These are phyloP conservation scores for Penicillium malachiteum DNA, from an alignment of 495 filamentous ascomycete species.

Conservation along the genomic window DNA sequence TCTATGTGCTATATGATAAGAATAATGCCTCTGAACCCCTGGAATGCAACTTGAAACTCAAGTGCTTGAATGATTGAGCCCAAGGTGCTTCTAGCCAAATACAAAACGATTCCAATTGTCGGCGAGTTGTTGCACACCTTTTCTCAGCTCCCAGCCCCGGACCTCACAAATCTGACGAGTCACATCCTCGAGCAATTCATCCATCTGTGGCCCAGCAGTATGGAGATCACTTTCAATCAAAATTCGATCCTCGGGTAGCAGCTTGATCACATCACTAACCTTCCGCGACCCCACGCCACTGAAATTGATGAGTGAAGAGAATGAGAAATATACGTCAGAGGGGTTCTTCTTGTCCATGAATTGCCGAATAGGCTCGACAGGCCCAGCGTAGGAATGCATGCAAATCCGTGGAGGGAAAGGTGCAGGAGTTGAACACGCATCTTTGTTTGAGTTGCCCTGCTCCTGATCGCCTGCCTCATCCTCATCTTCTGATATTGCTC, in stretches of 20 bases:
- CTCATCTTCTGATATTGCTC: conserved; percentile 36
- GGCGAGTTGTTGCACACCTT: conserved; percentile 67
- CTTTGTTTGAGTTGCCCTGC: neutral
- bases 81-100: conserved; percentile 50
- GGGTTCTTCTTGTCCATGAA: conserved; percentile 76
- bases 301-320: conserved; percentile 82
- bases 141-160: conserved; percentile 72
- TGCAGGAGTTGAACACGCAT: conserved; percentile 26
- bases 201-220: conserved; percentile 79
- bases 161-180: conserved; percentile 69
- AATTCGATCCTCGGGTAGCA: conserved; percentile 72
- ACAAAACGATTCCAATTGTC: conserved; percentile 81
- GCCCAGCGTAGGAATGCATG: conserved; percentile 88
- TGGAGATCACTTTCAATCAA: conserved; percentile 92
- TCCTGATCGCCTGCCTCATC: conserved; percentile 8
- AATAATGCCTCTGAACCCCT: too few species aligned
- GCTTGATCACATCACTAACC: conserved; percentile 64
- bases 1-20: too few species aligned
- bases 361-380: conserved; percentile 71
- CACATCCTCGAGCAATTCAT: conserved; percentile 70
- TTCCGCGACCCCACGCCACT: conserved; percentile 52
- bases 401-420: conserved; percentile 90
- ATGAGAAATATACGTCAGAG: conserved; percentile 80
- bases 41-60: too few species aligned
- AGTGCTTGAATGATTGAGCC: neutral